Evolutionary conservation across 441 rosid genomes (phyloP).

Genomic region (Corymbia citriodora): DNA sequence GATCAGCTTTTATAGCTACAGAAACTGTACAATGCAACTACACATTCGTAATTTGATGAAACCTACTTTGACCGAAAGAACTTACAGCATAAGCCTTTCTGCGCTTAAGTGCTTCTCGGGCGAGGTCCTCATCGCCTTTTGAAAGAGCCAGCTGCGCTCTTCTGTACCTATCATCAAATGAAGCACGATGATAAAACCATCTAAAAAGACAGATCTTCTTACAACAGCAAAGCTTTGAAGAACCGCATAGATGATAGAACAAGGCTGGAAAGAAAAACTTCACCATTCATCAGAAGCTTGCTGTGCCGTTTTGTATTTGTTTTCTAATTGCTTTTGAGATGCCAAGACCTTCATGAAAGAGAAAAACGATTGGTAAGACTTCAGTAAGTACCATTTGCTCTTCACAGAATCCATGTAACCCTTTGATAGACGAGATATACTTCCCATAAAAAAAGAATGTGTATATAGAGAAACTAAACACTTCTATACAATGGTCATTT

Average conservation of each 20-base stretch:
- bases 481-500: not conserved
- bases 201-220: not conserved
- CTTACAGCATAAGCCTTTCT: conserved; percentile 21
- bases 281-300: conserved; percentile 21
- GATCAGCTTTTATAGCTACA: not conserved
- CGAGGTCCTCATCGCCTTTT: conserved; percentile 23
- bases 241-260: not conserved
- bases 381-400: not conserved
- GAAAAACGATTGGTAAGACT: not conserved
- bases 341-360: conserved; percentile 11
- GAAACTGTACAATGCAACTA: not conserved
- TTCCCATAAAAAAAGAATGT: not conserved
- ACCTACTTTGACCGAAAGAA: not conserved
- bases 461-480: not conserved
- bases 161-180: conserved; percentile 10
- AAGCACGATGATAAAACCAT: not conserved
- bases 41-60: not conserved
- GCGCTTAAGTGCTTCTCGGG: conserved; percentile 21
- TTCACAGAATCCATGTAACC: not conserved
- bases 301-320: conserved; percentile 8
- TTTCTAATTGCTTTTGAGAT: conserved; percentile 19
- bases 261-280: not conserved
- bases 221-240: not conserved
- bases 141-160: conserved; percentile 18
- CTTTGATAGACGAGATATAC: not conserved